Percentiles rank a stretch among this genome's conserved stretches.
Evolutionary conservation across 805 yeast species (phyloP).

Genomic region (Sungouiozyma ichnusensis): DNA sequence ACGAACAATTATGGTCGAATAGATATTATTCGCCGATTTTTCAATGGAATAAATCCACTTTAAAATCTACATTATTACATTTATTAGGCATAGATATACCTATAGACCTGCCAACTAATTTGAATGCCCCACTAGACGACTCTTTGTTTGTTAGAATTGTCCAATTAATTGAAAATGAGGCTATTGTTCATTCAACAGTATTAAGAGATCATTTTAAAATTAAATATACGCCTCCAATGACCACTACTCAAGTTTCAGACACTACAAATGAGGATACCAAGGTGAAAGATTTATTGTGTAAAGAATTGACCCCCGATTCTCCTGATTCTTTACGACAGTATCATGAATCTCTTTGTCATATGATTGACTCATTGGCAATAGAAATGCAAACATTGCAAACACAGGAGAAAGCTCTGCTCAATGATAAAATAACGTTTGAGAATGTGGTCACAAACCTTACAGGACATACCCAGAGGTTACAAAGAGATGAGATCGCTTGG

Average conservation of each 20-base stretch:
- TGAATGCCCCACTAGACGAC: conserved; percentile 13
- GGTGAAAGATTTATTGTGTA: conserved; percentile 4
- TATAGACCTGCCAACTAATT: not conserved
- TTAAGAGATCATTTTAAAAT: conserved; percentile 15
- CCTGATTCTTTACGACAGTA: conserved; percentile 8
- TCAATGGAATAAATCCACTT: conserved; percentile 21
- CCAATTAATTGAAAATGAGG: conserved; percentile 1
- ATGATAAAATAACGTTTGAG: conserved; percentile 70
- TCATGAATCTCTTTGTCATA: conserved; percentile 22
- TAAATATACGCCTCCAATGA: conserved; percentile 12
- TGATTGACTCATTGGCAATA: conserved; percentile 16
- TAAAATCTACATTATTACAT: conserved; percentile 18
- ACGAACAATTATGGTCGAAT: conserved; percentile 22
- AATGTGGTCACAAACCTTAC: conserved; percentile 81
- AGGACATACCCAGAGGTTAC: conserved; percentile 77
- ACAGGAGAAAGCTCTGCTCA: conserved; percentile 36
- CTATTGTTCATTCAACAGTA: conserved; percentile 2
- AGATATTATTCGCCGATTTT: conserved; percentile 16
- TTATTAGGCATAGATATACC: conserved; percentile 16
- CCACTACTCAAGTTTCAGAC: conserved; percentile 1
- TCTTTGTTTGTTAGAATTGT: conserved; percentile 10
- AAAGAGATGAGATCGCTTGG: conserved; percentile 38
- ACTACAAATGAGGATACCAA: not conserved
- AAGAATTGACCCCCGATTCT: not conserved
- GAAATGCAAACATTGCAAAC: conserved; percentile 31